Evolutionary conservation across 2,329 filamentous ascomycete genomes (phyloP).

Genomic region (Rugonectria rugulosa): DNA sequence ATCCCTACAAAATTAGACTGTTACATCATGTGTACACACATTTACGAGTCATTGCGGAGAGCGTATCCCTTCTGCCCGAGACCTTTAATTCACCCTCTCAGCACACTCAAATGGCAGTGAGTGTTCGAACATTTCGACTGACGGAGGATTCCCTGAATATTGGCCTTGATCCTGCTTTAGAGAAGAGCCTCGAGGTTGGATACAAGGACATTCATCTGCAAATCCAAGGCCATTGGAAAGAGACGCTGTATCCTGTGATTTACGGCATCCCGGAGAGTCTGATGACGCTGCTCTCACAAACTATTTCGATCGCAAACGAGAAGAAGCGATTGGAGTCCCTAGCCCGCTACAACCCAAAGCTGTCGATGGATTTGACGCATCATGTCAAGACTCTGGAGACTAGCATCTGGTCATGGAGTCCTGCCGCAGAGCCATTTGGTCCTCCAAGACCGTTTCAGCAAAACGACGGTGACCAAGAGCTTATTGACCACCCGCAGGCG

Average conservation of each 20-base stretch:
- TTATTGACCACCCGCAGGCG: conserved; percentile 31
- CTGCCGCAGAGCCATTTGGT: conserved; percentile 13
- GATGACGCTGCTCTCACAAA: conserved; percentile 50
- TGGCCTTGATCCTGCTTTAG: conserved; percentile 37
- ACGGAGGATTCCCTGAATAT: conserved; percentile 40
- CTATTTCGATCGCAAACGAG: conserved; percentile 52
- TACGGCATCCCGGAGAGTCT: conserved; percentile 53
- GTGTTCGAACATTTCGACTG: conserved; percentile 39
- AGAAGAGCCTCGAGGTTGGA: conserved; percentile 45
- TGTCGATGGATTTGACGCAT: conserved; percentile 37
- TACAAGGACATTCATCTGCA: conserved; percentile 55
- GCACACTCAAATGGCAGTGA: not conserved
- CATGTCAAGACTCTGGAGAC: conserved; percentile 44
- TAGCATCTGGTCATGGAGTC: conserved; percentile 43
- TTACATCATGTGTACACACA: conserved; percentile 57
- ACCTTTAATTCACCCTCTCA: not conserved
- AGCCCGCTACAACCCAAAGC: conserved; percentile 27
- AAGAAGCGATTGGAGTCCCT: conserved; percentile 43
- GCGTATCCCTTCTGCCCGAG: conserved; percentile 36
- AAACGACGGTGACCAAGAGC: conserved; percentile 16
- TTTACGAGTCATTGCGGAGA: conserved; percentile 55
- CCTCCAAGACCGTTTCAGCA: conserved; percentile 16
- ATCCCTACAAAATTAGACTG: conserved; percentile 51
- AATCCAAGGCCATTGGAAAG: conserved; percentile 47
- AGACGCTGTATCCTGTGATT: conserved; percentile 53